These are phyloP conservation scores for Penicillium cosmopolitanum DNA, from an alignment of 495 filamentous ascomycete genomes.

Conservation along the genomic window DNA sequence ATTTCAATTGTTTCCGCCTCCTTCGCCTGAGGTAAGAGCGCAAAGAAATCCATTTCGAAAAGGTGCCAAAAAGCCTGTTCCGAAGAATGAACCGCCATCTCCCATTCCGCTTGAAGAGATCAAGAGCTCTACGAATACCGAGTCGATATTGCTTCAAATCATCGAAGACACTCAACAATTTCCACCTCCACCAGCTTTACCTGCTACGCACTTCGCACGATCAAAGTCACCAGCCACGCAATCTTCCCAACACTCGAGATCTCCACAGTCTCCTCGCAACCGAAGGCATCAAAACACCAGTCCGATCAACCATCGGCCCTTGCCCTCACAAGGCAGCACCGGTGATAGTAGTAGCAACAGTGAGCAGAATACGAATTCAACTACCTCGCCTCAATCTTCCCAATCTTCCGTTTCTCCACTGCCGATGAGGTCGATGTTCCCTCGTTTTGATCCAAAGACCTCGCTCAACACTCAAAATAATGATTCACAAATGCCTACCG, in stretches of 20 bases:
- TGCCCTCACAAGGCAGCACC: slow-evolving; percentile 21
- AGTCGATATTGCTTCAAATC: slow-evolving; percentile 44
- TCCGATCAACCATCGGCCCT: slow-evolving; percentile 12
- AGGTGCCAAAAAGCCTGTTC: slow-evolving; percentile 30
- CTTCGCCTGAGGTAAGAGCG: slow-evolving; percentile 42
- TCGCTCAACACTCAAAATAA: slow-evolving; percentile 71
- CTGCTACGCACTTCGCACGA: slow-evolving; percentile 18
- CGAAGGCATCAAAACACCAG: slow-evolving; percentile 26
- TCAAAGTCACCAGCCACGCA: slow-evolving; percentile 26
- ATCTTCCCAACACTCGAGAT: slow-evolving; percentile 17
- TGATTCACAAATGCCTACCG: slow-evolving; percentile 56
- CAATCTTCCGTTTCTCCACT: slow-evolving; percentile 37
- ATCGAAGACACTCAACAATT: slow-evolving; percentile 42
- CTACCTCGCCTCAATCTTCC: slow-evolving; percentile 44
- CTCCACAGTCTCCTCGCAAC: slow-evolving; percentile 29
- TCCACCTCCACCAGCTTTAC: slow-evolving; percentile 29
- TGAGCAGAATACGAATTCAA: slow-evolving; percentile 30
- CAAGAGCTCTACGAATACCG: slow-evolving; percentile 35
- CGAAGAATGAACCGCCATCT: slow-evolving; percentile 32
- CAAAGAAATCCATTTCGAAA: slow-evolving; percentile 45
- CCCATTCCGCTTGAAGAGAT: slow-evolving; percentile 44
- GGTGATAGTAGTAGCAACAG: slow-evolving; percentile 21
- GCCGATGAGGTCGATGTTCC: slow-evolving; percentile 75
- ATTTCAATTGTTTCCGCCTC: slow-evolving; percentile 60
- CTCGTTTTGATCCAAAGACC: slow-evolving; percentile 74